Base-by-base conservation (phyloP, 2,329 filamentous ascomycete genomes). In the Epichloe scottii region DNA sequence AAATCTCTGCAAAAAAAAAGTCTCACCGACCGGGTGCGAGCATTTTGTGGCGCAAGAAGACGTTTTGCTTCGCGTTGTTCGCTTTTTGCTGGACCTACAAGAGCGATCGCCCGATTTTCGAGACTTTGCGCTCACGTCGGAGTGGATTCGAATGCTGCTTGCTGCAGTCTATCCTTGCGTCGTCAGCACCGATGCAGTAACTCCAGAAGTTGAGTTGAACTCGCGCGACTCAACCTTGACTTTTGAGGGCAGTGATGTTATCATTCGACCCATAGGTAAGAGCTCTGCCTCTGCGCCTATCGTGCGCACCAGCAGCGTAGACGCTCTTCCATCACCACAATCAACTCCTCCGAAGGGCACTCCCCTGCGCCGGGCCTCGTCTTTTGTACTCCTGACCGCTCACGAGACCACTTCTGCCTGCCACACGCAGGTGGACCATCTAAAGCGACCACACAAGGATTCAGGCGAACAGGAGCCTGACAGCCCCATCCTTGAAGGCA, bases 381-480 rank as follows among this genome's bases (percentile, higher is more conserved):
- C 91, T 0, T 98, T 97, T 63, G 83, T 97, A 33, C 77, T 98
- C 2, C 75, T 98, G 21, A 89, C 87, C 5, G 78, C 87, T 3
- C 81, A 87, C 51, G 79, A 79, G 51, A 72, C 76, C 0, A 75
- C 77, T 10, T 69, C 78, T 4, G 68, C 71, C 1, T 77, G 80
- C 2, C 82, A 78, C 12, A 15, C 77, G 34, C 77, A 57, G 23
- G 39, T 55, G 5, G 34, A 61, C 4, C 51, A 11, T 7, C 26
- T 56, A 7, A 55, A 58, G 4, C 50, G 71, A 35, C 15, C 19
- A 8, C 15, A 19, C 19, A 48, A 38, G 34, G 39, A 21, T 17
- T 7, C 21, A 34, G 35, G 23, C 14, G 65, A 70, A 10, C 72
- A 75, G 50, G 74, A 72, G 52, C 73, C 84, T 11, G 82, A 82